phyloP scores from a whole-genome alignment of 1,139 yeast species.

The Yamadazyma conglobata region DNA sequence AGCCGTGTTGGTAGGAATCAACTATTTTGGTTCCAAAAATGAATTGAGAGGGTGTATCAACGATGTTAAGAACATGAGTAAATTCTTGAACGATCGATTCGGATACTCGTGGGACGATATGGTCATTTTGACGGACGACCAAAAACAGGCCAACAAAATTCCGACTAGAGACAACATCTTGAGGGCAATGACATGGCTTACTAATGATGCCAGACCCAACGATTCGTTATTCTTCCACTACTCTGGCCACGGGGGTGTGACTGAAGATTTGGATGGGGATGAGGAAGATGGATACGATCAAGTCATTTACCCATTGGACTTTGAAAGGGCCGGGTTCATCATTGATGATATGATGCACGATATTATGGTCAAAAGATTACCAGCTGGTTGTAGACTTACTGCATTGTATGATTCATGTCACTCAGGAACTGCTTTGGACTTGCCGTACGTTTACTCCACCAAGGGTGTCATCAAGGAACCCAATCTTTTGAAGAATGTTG shows the following conservation, averaged over 20 bases:
- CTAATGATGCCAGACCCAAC: constrained; percentile 77
- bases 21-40: constrained; percentile 73
- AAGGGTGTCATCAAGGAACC: constrained; percentile 91
- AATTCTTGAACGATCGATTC: constrained; percentile 50
- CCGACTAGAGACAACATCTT: constrained; percentile 80
- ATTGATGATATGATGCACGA: constrained; percentile 85
- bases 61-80: constrained; percentile 64
- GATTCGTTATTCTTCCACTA: constrained; percentile 84
- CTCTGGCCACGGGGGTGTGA: constrained; percentile 92
- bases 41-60: constrained; percentile 84
- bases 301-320: constrained; percentile 88
- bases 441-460: constrained; percentile 87
- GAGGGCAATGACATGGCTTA: constrained; percentile 90
- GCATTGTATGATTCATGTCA: constrained; percentile 92
- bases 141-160: constrained; percentile 54
- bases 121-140: constrained; percentile 81
- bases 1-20: constrained; percentile 84
- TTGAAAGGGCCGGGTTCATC: constrained; percentile 67
- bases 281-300: constrained; percentile 90
- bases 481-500: constrained; percentile 80
- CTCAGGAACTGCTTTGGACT: constrained; percentile 85
- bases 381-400: constrained; percentile 81
- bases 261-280: constrained; percentile 78
- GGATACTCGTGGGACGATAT: constrained; percentile 79
- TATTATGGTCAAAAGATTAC: constrained; percentile 72